Percentiles rank a stretch among this genome's conserved stretches.
phyloP scores from a whole-genome alignment of 2,329 filamentous ascomycete genomes.

The Rhynchosporium graminicola region DNA sequence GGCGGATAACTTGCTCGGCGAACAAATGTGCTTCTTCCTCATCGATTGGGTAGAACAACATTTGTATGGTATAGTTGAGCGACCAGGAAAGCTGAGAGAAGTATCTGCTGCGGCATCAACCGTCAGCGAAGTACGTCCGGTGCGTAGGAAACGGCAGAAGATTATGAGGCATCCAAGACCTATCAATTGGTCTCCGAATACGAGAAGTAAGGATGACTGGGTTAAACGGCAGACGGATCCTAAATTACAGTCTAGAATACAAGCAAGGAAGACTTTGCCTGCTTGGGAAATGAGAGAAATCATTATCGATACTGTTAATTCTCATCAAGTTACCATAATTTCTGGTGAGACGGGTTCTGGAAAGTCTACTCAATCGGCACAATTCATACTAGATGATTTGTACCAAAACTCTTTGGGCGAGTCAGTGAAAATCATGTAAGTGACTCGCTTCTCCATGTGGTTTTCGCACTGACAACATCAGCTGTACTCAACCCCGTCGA shows the following conservation, averaged over 20 bases:
- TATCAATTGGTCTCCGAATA: slow-evolving; percentile 64
- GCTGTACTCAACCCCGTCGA: slow-evolving; percentile 87
- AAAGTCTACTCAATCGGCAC: slow-evolving; percentile 95
- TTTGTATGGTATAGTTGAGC: slow-evolving; percentile 77
- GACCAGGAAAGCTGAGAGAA: slow-evolving; percentile 80
- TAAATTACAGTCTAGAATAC: slow-evolving; percentile 73
- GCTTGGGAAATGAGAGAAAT: slow-evolving; percentile 82
- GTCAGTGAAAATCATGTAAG: slow-evolving; percentile 75
- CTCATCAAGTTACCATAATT: slow-evolving; percentile 90
- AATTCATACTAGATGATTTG: slow-evolving; percentile 91
- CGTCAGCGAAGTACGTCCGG: slow-evolving; percentile 50
- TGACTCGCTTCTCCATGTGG: not conserved
- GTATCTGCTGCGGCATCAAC: slow-evolving; percentile 78
- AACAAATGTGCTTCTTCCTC: slow-evolving; percentile 88
- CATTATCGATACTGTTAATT: slow-evolving; percentile 73
- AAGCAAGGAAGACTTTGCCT: slow-evolving; percentile 71
- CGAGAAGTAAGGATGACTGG: slow-evolving; percentile 68
- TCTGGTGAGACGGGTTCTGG: slow-evolving; percentile 96
- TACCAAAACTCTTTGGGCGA: slow-evolving; percentile 75
- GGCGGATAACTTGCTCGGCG: slow-evolving; percentile 69
- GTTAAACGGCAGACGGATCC: slow-evolving; percentile 63
- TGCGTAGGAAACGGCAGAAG: slow-evolving; percentile 36
- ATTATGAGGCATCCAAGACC: slow-evolving; percentile 53
- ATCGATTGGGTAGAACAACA: slow-evolving; percentile 90
- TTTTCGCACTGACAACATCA: slow-evolving; percentile 23